Evolutionary conservation across 2,329 filamentous ascomycete species (phyloP), one percentile per base, ranked within the genome.

Genomic region (Fusarium sp.): DNA sequence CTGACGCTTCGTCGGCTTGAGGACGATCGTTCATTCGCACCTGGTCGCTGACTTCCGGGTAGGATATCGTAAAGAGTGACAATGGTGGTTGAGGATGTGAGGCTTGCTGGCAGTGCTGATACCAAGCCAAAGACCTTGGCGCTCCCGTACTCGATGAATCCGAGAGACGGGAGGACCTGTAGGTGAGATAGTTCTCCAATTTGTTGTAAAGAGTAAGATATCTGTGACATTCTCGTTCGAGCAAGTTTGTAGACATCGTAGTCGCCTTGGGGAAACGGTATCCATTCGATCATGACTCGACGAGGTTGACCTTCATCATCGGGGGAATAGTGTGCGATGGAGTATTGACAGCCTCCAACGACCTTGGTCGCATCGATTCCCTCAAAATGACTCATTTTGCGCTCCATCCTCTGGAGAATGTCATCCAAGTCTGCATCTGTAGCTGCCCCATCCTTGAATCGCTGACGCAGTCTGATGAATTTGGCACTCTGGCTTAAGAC

Each of bases 21-120:
- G 2, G 58, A 24, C 47, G 31, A 5, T 5, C 11, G 66, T 5
- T 27, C 18, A 6, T 27, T 29, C 0, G 9, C 5, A 13, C 20
- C 27, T 6, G 40, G 56, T 4, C 35, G 42, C 1, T 66, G 65
- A 0, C 31, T 29, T 2, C 65, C 61, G 2, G 62, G 40, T 0
- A 67, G 5, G 14, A 67, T 67, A 1, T 67, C 38, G 38, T 65
- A 16, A 2, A 67, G 50, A 1, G 62, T 50, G 3, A 65, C 27
- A 0, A 59, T 29, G 1, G n/a, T 66, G 9, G 50, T 35, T 1
- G 62, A 58, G 0, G 61, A 65, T 9, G 24, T 50, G 1, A 34
- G 2, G 1, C 1, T 11, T 8, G 47, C 8, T 3, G 40, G 61
- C 6, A 67, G 7, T 0, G 5, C 18, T 0, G 38, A 65, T 0